A percentile compares a stretch with the other conserved stretches of the same genome.
phyloP scores from a whole-genome alignment of 2,329 filamentous ascomycete species.

The Neofusicoccum umdonicola region DNA sequence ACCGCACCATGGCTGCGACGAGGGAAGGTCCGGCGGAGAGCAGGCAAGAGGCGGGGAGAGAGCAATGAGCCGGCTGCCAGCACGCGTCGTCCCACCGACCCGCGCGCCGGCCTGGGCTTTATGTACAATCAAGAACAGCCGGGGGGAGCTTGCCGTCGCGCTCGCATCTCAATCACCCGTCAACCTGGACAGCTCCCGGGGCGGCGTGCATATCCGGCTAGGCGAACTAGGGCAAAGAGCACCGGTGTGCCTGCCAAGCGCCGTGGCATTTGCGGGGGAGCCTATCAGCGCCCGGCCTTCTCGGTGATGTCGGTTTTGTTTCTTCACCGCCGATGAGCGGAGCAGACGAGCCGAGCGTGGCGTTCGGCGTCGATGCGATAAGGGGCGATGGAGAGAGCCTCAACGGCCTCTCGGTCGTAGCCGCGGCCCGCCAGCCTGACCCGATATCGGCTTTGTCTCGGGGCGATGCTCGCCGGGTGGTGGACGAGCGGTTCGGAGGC shows the following conservation, averaged over 20 bases:
- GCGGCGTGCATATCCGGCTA: background rate
- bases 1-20: background rate
- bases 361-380: background rate
- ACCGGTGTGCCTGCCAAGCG: slow-evolving; percentile 6
- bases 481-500: too few species aligned
- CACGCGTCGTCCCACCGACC: background rate
- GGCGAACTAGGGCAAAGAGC: background rate
- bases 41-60: background rate
- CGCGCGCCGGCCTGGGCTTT: background rate
- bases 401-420: background rate
- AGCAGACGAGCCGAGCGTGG: background rate
- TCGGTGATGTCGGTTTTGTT: slow-evolving; percentile 2
- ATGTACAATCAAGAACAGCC: background rate
- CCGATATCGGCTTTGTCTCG: background rate
- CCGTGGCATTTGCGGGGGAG: background rate
- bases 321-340: slow-evolving; percentile 2
- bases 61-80: background rate
- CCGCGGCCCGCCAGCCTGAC: background rate
- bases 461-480: background rate
- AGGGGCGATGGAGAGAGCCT: background rate
- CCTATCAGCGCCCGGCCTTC: slow-evolving; percentile 8
- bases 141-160: background rate
- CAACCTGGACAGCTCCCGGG: background rate
- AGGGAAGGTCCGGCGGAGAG: background rate
- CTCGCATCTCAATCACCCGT: background rate